These are phyloP conservation scores for Phytophthora fragariae DNA, from an alignment of 352 stramenopile genomes.

Conservation along the genomic window DNA sequence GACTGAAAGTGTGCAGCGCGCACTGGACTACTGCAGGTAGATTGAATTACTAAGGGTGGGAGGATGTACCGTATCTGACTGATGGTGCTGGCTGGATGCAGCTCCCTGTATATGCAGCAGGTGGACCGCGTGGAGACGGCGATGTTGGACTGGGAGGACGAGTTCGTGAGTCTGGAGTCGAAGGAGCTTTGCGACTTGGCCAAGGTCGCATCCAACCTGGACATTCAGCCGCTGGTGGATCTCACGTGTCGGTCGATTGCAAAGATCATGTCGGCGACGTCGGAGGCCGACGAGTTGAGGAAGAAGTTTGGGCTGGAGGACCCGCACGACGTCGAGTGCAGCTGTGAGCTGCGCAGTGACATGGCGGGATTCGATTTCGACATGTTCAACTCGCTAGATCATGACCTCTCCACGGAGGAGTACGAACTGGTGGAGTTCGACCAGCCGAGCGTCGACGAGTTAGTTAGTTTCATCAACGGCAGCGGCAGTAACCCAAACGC, in stretches of 20 bases:
- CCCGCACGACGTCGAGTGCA: conserved; percentile 50
- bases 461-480: conserved; percentile 86
- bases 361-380: conserved; percentile 82
- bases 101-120: conserved; percentile 82
- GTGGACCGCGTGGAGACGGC: conserved; percentile 65
- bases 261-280: conserved; percentile 86
- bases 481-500: conserved; percentile 37
- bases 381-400: conserved; percentile 80
- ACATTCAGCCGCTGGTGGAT: conserved; percentile 85
- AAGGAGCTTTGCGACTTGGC: conserved; percentile 83
- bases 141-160: conserved; percentile 71
- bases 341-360: conserved; percentile 58
- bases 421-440: conserved; percentile 86
- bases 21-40: conserved; percentile 78
- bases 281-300: conserved; percentile 74
- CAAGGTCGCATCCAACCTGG: conserved; percentile 82
- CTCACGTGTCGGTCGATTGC: conserved; percentile 83
- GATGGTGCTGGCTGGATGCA: conserved; percentile 27
- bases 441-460: conserved; percentile 81
- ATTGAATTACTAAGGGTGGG: conserved; percentile 3
- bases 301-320: conserved; percentile 85
- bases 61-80: neutral
- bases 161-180: conserved; percentile 76
- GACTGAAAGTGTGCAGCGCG: conserved; percentile 72
- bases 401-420: conserved; percentile 79